Evolutionary conservation across 257 asterid genomes (phyloP).

Genomic region (Solanum pinnatisectum): DNA sequence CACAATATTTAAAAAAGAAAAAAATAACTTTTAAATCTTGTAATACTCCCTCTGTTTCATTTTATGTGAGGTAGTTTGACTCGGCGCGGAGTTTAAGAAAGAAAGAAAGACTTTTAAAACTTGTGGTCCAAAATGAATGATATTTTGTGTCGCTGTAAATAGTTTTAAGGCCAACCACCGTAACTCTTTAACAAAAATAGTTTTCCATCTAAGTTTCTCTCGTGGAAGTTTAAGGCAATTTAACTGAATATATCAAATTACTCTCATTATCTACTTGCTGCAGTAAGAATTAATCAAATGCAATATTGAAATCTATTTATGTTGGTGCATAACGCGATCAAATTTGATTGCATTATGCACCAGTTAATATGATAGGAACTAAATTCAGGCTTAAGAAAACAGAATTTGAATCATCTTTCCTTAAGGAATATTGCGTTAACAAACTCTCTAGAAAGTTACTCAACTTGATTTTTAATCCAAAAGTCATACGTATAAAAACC

Average conservation of each 20-base stretch:
- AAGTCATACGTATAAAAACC: too few relatives aligned
- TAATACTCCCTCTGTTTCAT: too few relatives aligned
- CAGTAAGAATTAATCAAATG: background rate
- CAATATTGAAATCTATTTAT: background rate
- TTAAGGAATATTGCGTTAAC: background rate
- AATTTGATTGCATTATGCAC: background rate
- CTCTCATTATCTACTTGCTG: background rate
- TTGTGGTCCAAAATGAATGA: too few relatives aligned
- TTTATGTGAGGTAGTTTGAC: too few relatives aligned
- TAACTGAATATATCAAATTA: background rate
- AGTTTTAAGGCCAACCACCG: background rate
- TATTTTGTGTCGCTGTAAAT: too few relatives aligned
- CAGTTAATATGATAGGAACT: background rate
- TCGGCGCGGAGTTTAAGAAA: rapidly evolving
- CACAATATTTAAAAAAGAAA: too few relatives aligned
- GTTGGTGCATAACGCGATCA: background rate
- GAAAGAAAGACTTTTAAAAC: too few relatives aligned
- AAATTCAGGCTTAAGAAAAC: background rate
- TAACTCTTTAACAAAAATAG: background rate
- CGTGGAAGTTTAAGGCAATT: background rate
- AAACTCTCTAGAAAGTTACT: background rate
- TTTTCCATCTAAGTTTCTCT: background rate
- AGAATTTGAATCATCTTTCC: background rate
- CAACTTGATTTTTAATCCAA: too few relatives aligned
- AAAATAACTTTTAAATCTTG: too few relatives aligned